Conservation (phyloP, 495 filamentous ascomycete genomes). For the Daldinia caldariorum region DNA sequence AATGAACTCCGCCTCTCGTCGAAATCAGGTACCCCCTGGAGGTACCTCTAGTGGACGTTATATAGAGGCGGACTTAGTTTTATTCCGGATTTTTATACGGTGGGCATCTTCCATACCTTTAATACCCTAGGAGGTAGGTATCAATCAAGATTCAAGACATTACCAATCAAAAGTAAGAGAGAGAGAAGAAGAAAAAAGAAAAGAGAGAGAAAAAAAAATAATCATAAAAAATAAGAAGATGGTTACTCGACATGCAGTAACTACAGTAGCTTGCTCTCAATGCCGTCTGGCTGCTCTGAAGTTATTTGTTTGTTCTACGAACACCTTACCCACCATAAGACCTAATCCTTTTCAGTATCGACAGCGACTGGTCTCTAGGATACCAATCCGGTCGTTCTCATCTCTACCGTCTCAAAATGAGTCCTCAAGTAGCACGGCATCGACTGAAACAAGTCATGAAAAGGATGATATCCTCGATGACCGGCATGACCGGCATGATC, state of each 20-base stretch:
- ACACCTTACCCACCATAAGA: conserved; percentile 21
- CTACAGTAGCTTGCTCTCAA: conserved; percentile 43
- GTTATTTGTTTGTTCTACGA: conserved; percentile 38
- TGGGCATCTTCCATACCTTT: too few species aligned
- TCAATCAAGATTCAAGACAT: too few species aligned
- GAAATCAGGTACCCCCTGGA: too few species aligned
- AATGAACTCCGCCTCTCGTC: not conserved
- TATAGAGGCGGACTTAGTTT: not conserved
- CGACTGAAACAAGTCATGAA: not conserved
- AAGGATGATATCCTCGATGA: conserved; percentile 11
- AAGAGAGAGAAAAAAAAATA: not conserved
- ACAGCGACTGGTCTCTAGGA: conserved; percentile 2
- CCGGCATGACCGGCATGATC: too few species aligned
- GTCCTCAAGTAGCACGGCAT: not conserved
- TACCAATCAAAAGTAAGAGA: too few species aligned
- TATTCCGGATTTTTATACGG: conserved; percentile 1
- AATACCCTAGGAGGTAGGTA: too few species aligned
- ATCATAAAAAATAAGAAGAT: conserved; percentile 18
- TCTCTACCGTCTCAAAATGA: conserved; percentile 26
- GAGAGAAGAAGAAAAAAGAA: too few species aligned
- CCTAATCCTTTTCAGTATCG: conserved; percentile 15
- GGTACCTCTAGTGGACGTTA: too few species aligned
- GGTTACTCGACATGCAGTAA: conserved; percentile 34
- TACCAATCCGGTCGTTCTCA: conserved; percentile 39
- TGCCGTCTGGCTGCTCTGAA: conserved; percentile 43